Conservation (phyloP, 176 grass and related monocot species). For the Raddia distichophylla region DNA sequence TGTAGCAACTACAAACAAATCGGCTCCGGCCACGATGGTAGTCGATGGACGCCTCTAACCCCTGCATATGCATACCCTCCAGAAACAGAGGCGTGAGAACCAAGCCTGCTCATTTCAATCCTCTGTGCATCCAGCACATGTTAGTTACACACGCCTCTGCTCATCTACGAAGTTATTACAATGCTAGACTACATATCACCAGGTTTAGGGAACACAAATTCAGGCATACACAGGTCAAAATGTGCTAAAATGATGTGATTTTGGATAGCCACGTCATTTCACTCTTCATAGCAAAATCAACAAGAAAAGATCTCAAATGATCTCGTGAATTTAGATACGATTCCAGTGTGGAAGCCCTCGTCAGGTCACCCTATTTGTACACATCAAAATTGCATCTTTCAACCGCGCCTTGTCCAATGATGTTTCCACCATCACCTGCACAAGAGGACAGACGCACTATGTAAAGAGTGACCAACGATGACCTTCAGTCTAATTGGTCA, state of each 20-base stretch:
- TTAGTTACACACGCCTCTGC: neutral
- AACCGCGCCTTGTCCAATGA: constrained; percentile 69
- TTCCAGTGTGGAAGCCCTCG: neutral
- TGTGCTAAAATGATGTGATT: neutral
- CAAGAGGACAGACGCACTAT: neutral
- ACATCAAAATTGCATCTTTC: constrained; percentile 66
- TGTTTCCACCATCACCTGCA: constrained; percentile 81
- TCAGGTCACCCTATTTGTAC: constrained; percentile 69
- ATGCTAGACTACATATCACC: neutral
- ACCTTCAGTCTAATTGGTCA: neutral
- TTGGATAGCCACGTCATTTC: neutral
- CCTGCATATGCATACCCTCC: neutral
- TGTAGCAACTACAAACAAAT: no score
- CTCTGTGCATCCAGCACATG: neutral
- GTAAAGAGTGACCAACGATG: neutral
- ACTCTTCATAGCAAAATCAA: no score
- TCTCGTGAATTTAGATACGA: neutral
- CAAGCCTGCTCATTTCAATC: neutral
- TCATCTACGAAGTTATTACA: neutral
- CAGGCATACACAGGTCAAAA: neutral
- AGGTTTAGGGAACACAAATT: neutral
- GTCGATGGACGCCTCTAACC: neutral
- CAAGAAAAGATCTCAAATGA: neutral
- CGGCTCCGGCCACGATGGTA: no score
- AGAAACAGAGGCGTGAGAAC: neutral